phyloP scores from a whole-genome alignment of 2,329 filamentous ascomycete species.

The Cylindrodendrum hubeiense region DNA sequence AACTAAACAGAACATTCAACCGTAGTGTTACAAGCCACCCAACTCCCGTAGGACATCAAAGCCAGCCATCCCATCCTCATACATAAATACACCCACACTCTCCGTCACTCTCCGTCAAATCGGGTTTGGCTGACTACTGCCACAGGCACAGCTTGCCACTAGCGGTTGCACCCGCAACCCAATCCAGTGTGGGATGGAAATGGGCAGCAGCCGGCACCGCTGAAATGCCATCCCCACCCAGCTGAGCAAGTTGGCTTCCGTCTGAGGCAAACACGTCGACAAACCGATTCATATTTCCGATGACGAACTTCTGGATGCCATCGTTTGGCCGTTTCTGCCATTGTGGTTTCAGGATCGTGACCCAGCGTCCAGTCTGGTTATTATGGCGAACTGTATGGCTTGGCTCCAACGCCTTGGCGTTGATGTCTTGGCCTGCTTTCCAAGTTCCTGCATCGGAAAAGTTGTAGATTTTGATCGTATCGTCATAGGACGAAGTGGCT shows the following conservation, averaged over 20 bases:
- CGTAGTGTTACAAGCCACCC: neutral
- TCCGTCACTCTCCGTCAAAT: neutral
- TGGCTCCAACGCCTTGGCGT: constrained; percentile 75
- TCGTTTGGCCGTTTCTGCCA: constrained; percentile 88
- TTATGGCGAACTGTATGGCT: constrained; percentile 82
- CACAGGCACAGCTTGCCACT: constrained; percentile 94
- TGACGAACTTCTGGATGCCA: constrained; percentile 86
- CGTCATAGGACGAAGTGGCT: constrained; percentile 94
- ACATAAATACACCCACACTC: neutral
- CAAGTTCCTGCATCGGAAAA: constrained; percentile 73
- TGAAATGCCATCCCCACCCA: constrained; percentile 90
- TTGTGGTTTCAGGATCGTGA: constrained; percentile 84
- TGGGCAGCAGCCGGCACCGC: constrained; percentile 94
- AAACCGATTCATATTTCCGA: constrained; percentile 98
- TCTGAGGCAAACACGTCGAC: constrained; percentile 88
- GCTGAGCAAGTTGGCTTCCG: constrained; percentile 88
- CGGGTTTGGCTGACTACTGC: constrained; percentile 66
- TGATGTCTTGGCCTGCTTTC: constrained; percentile 69
- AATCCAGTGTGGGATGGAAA: constrained; percentile 88
- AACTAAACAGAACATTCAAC: constrained; percentile 1
- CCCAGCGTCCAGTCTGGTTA: constrained; percentile 95
- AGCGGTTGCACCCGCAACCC: constrained; percentile 92
- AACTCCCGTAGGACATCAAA: constrained; percentile 4
- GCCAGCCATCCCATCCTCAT: neutral
- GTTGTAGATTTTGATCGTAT: constrained; percentile 93